Conservation (phyloP, 1,284 basidiomycete genomes). For the Ustilago nuda region DNA sequence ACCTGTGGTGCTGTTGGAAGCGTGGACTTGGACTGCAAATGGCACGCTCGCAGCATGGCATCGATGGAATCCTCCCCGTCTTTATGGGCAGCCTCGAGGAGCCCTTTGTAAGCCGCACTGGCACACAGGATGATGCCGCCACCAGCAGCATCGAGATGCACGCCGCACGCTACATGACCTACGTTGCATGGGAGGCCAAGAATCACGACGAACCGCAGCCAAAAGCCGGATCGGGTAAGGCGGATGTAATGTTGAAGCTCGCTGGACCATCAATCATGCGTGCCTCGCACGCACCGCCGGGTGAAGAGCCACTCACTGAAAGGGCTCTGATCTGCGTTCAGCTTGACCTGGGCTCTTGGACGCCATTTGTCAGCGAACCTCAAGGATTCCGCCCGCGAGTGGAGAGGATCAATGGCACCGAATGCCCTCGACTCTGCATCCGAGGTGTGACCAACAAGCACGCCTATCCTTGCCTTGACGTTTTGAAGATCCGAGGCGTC, state of each 20-base stretch:
- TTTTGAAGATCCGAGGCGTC: not conserved
- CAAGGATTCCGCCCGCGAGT: not conserved
- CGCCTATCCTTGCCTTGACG: slow-evolving; percentile 20
- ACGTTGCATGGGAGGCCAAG: slow-evolving; percentile 27
- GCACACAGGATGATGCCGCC: not conserved
- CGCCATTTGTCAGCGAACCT: not conserved
- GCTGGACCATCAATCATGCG: slow-evolving; percentile 3
- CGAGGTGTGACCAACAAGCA: slow-evolving; percentile 2
- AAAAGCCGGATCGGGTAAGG: not conserved
- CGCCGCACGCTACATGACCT: slow-evolving; percentile 16
- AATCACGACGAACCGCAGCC: not conserved
- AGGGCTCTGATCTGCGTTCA: slow-evolving; percentile 12
- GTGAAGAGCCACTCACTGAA: slow-evolving; percentile 6
- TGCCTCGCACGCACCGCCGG: not conserved
- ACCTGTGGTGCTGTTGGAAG: slow-evolving; percentile 41
- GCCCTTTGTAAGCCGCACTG: not conserved
- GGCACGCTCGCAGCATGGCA: slow-evolving; percentile 13
- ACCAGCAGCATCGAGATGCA: not conserved
- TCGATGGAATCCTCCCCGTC: slow-evolving; percentile 37
- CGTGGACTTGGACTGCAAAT: slow-evolving; percentile 25
- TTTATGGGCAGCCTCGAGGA: slow-evolving; percentile 18
- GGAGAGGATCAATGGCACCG: not conserved
- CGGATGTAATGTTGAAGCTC: not conserved
- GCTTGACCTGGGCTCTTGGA: slow-evolving; percentile 10
- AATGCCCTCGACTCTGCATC: slow-evolving; percentile 15